Evolutionary conservation across 805 yeast genomes (phyloP), one percentile per base, ranked within the genome.

Genomic region (Henningerozyma blattae): DNA sequence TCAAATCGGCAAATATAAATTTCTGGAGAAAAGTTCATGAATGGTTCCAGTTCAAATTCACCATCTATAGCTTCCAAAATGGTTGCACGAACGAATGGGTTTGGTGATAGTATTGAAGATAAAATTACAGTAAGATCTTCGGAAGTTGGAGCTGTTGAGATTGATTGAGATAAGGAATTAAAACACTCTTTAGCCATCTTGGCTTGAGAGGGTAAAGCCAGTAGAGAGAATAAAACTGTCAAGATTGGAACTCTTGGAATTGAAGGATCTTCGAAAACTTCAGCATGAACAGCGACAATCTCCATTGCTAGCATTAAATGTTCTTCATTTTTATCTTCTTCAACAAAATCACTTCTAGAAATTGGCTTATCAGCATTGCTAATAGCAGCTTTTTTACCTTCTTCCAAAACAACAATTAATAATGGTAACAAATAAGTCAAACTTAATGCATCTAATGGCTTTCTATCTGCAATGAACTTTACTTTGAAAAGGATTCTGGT

Each of bases 261-360:
- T 1, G 71, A 54, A 0, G 66, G 65, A 47, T 78, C 77, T 43
- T 69, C 74, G 50, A 91, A 79, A 12, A 65, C 67, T 42, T 75
- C 86, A 16, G 77, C 68, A 47, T 81, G 87, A 2, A 69, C 68
- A 27, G 75, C 65, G 35, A 89, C 63, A 27, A 86, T 75, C 47
- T 83, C 93, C 45, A 87, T 56, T 0, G 89, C 80, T 37, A 89
- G 61, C 32, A 81, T 56, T 32, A 86, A 61, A 46, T 83, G 89
- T 52, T 86, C 96, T 54, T 87, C 95, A 50, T 81, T 86, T n/a
- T 76, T 76, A 44, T 77, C 84, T 52, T 83, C 94, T 35, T 84
- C 89, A 20, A 70, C 70, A 52, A 77, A 81, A 46, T 83, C 93
- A 3, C 77, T 62, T 20, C 75, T 77, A 1, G 67, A 61, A 8